Evolutionary conservation across 306 rosid species (phyloP).

Genomic region (Cicer cuneatum): DNA sequence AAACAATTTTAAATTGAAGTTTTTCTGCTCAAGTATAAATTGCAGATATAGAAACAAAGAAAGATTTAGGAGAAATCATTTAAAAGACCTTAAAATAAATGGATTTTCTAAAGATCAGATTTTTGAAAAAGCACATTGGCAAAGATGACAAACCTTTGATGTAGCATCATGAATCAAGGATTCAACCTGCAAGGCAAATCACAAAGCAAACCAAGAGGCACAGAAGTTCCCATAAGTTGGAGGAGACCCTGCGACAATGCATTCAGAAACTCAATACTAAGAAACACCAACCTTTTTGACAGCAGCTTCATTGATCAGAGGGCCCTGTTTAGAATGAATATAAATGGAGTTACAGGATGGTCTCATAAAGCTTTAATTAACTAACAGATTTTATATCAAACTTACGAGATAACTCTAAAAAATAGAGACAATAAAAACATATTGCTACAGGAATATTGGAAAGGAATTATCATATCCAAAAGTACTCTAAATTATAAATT

Average conservation of each 20-base stretch:
- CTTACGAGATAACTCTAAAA: conserved; percentile 16
- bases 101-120: conserved; percentile 13
- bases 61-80: conserved; percentile 20
- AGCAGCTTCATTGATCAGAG: conserved; percentile 97
- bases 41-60: not conserved
- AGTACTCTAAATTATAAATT: conserved; percentile 9
- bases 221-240: not conserved
- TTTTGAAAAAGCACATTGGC: not conserved
- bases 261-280: conserved; percentile 35
- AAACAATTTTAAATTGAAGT: not conserved
- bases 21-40: conserved; percentile 18
- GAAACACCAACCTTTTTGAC: conserved; percentile 71
- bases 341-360: conserved; percentile 38
- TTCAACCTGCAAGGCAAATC: conserved; percentile 70
- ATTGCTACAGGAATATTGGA: conserved; percentile 8
- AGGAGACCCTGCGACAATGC: conserved; percentile 27
- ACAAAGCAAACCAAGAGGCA: conserved; percentile 40
- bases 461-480: conserved; percentile 34
- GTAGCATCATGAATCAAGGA: conserved; percentile 81
- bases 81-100: not conserved
- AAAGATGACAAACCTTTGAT: conserved; percentile 74
- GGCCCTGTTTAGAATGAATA: conserved; percentile 73
- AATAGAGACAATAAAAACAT: conserved; percentile 25
- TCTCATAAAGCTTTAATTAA: conserved; percentile 10
- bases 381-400: conserved; percentile 32